Conservation (phyloP, 305 asterid species). For the Solanum hybrid region DNA sequence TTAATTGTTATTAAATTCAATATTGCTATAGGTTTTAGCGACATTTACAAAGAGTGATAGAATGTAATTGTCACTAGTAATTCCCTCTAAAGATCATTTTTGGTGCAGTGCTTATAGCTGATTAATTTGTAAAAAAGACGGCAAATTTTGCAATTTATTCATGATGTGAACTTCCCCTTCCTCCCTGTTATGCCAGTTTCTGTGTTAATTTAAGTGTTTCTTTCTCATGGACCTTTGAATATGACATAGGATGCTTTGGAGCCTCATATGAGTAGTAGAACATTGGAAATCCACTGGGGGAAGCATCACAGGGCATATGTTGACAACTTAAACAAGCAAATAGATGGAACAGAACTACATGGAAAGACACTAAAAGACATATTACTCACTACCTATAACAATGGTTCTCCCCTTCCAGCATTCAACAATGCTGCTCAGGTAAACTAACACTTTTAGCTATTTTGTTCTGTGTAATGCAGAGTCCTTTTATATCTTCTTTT, state of each 20-base stretch:
- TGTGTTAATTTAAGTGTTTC: background rate
- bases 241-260: constrained; percentile 63
- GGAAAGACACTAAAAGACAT: constrained; percentile 54
- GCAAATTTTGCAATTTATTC: background rate
- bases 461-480: background rate
- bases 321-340: constrained; percentile 90
- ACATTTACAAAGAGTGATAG: background rate
- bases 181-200: background rate
- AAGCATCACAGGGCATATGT: constrained; percentile 89
- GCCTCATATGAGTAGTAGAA: constrained; percentile 85
- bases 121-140: background rate
- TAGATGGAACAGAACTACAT: constrained; percentile 72
- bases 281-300: constrained; percentile 92
- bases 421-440: constrained; percentile 99
- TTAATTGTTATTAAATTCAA: background rate
- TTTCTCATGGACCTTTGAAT: background rate
- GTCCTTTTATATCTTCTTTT: background rate
- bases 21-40: background rate
- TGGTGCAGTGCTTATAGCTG: background rate
- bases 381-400: constrained; percentile 54
- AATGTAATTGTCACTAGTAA: no score
- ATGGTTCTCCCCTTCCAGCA: constrained; percentile 74
- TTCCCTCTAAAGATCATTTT: background rate
- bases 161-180: background rate
- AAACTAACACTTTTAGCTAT: background rate